Evolutionary conservation across 2,329 filamentous ascomycete species (phyloP), one percentile per base, ranked within the genome.

Genomic region (Acephala macrosclerotiorum): DNA sequence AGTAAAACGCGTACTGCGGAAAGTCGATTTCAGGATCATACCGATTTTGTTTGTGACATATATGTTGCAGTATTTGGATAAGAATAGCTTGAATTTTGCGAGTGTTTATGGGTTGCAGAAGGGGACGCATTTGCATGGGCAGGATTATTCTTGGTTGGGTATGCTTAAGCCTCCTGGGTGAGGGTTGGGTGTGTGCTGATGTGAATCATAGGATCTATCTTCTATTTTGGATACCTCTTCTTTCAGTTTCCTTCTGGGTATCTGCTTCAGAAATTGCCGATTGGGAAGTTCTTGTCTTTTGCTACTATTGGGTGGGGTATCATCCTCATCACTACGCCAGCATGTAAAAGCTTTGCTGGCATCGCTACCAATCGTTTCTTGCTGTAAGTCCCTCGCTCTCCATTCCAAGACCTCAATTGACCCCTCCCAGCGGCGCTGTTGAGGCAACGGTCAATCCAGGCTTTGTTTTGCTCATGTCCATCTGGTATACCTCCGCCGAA

Each of bases 361-460:
- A 86, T 88, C 0, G 83, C 90, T 26, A 87, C 85, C 0, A 83
- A 91, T 57, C 84, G 89, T 0, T 88, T 91, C 1, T 66, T 83
- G 0, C 79, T 66, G 49, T 53, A 53, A 29, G 49, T 78, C 33
- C 80, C 77, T 0, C 81, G 9, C 9, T 38, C n/a, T 58, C 56
- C 9, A 29, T 33, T 5, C 25, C 29, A 20, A 40, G 5, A 25
- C 3, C 47, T 7, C 22, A 53, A 26, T 53, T 33, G 18, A 18
- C 47, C 25, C 14, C 25, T 53, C 45, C 1, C 40, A 53, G 49
- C 1, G 87, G 87, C 0, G 79, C 87, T 6, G 73, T 88, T 0
- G 87, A 89, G 71, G 80, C 79, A 2, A 82, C 84, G 25, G 82
- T 89, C 40, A 85, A 82, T 0, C 87, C 86, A 0, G 83, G 78